Base-by-base conservation (phyloP, 2,329 filamentous ascomycete species). In the Sclerotinia trifoliorum region DNA sequence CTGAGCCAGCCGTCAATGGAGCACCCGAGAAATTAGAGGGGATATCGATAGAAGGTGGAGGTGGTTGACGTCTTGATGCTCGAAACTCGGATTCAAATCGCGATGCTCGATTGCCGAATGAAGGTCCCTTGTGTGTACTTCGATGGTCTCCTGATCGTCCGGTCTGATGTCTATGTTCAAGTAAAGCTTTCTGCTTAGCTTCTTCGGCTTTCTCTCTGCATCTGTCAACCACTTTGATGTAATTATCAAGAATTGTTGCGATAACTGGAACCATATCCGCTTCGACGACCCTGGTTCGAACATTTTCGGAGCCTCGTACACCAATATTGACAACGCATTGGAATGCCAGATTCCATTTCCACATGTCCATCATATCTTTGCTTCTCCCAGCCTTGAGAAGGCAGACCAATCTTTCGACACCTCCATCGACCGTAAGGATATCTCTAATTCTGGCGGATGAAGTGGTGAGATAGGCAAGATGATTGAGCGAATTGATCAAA, bases 321-420 rank as follows among this genome's bases (percentile, higher is more conserved):
- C 95, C 95, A 77, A 99, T 98, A 80, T 99, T 99, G 78, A 99
- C 95, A 72, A 98, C 94, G 79, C 95, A 99, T 80, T 98, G 95
- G 80, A 99, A 99, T 65, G 95, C 95, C 71, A 99, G 85, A 78
- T 97, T 99, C 95, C 95, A 99, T 81, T 98, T 98, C 95, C 95
- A 99, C 92, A 97, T 97, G 79, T 97, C 94, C 94, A 98, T 97
- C 89, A 97, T 90, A 79, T 99, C 94, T 80, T 94, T 96, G 81
- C 92, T 97, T 78, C 95, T 87, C 71, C 95, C 95, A 80, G 97
- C 93, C 81, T 99, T 99, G 79, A 99, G 87, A 77, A 99, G 97
- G 85, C 93, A 97, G 78, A 99, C 92, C 74, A 99, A 84, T 73
- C 94, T 85, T 83, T 99, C 95, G 79, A 99, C 95, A 71, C 95